Evolutionary conservation across 2,329 filamentous ascomycete genomes (phyloP), one percentile per base, ranked within the genome.

Genomic region (Zasmidium citrigriseum): DNA sequence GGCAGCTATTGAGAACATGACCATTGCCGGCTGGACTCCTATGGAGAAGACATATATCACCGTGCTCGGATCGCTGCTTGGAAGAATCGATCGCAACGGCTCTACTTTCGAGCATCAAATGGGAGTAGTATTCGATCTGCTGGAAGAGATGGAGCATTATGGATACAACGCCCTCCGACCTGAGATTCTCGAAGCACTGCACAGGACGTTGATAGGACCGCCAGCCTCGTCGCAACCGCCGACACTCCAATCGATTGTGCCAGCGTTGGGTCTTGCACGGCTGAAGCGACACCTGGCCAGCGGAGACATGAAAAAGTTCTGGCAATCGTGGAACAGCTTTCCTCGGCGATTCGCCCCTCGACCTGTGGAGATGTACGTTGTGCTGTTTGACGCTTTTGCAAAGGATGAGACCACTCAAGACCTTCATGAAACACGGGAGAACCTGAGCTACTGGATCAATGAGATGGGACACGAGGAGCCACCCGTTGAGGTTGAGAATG

Each of bases 381-480:
- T 49, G 1, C 45, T 55, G 11, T 55, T 47, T 22, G 46, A 55
- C n/a, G 45, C 46, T 11, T n/a, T 55, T 10, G 56, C 51, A 16
- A 25, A 22, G 12, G 24, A 34, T 5, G 38, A 47, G 18, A 12
- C 47, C 16, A 18, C 24, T 7, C 10, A 21, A 1, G 44, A 47
- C 41, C 20, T 51, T 24, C 18, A n/a, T 7, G 24, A 50, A n/a
- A 25, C 51, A 12, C 25, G 50, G 12, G 46, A 27, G 5, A 27
- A 34, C 11, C 46, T 58, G 12, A 41, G 44, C 3, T 38, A 38
- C 12, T 24, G 29, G 14, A 38, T 58, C 21, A n/a, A 41, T 9
- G 38, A 54, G 11, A 55, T 59, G 56, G 46, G 38, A 27, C 45
- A 27, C 10, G 56, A 59, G 46, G 25, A 50, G 46, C 46, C 46